Evolutionary conservation across 169 alveolate species (phyloP).

Genomic region (Plasmodium adleri): DNA sequence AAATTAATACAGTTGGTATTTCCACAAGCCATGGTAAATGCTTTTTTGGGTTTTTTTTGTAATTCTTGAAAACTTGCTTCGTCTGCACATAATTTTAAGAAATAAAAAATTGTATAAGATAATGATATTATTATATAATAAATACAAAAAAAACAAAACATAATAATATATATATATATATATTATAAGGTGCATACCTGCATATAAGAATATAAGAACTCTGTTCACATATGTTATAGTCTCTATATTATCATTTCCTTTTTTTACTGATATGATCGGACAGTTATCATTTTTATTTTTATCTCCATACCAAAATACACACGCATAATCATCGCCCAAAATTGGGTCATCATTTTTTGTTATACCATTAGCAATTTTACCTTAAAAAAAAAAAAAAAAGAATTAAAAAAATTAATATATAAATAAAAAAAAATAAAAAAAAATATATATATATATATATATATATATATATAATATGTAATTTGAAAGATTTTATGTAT

Average conservation of each 20-base stretch:
- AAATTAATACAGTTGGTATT: conserved; percentile 90
- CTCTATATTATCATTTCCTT: conserved; percentile 89
- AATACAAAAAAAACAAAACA: neutral
- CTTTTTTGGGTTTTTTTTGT: conserved; percentile 88
- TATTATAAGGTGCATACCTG: conserved; percentile 80
- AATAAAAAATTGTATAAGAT: neutral
- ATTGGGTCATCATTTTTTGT: conserved; percentile 91
- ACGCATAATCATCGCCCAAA: conserved; percentile 90
- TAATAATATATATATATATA: neutral
- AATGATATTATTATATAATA: neutral
- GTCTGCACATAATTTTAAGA: conserved; percentile 78
- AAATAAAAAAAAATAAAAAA: too few species aligned
- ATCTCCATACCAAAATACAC: conserved; percentile 93
- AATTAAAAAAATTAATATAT: neutral
- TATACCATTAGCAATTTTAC: conserved; percentile 88
- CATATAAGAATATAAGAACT: conserved; percentile 91
- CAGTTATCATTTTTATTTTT: conserved; percentile 84
- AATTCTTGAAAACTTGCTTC: conserved; percentile 91
- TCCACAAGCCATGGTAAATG: conserved; percentile 93
- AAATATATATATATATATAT: neutral
- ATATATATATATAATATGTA: neutral
- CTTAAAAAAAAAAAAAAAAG: conserved; percentile 70
- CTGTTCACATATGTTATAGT: conserved; percentile 91
- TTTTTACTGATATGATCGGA: conserved; percentile 90
- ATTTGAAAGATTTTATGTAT: neutral